Conservation (phyloP, 306 rosid species). For the Castanea sativa region DNA sequence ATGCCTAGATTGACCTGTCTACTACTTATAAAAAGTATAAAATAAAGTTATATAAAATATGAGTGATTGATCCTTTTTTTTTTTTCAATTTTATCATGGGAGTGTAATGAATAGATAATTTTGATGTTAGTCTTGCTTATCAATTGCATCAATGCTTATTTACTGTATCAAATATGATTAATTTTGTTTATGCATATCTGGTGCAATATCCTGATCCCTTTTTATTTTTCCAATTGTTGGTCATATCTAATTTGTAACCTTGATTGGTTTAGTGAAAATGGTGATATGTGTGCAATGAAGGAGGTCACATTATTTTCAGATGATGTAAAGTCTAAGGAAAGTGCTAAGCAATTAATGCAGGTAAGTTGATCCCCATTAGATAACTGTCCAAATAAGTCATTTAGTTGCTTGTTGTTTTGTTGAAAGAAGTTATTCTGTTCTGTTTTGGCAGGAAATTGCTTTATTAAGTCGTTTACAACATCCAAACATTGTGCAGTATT, state of each 20-base stretch:
- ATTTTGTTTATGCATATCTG: background rate
- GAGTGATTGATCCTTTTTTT: background rate
- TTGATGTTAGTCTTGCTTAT: background rate
- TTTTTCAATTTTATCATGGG: background rate
- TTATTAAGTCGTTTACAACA: slow-evolving; percentile 90
- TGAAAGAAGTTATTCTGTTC: slow-evolving; percentile 29
- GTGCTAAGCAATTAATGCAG: slow-evolving; percentile 95
- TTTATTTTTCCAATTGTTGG: slow-evolving; percentile 6
- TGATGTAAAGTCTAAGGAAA: slow-evolving; percentile 95
- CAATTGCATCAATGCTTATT: background rate
- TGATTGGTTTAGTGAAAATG: slow-evolving; percentile 66
- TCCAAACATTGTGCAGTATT: slow-evolving; percentile 95
- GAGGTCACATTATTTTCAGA: slow-evolving; percentile 97
- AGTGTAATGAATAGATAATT: background rate
- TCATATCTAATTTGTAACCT: slow-evolving; percentile 18
- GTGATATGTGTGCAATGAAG: slow-evolving; percentile 99
- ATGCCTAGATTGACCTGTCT: background rate
- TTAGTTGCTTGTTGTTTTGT: slow-evolving; percentile 29
- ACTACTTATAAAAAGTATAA: background rate
- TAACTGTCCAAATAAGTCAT: slow-evolving; percentile 3
- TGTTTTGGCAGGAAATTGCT: slow-evolving; percentile 74
- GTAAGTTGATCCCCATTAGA: slow-evolving; percentile 34
- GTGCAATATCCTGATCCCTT: background rate
- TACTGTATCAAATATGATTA: background rate
- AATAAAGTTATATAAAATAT: background rate